phyloP scores from a whole-genome alignment of 306 rosid species.

The Gastrolobium villosum region DNA sequence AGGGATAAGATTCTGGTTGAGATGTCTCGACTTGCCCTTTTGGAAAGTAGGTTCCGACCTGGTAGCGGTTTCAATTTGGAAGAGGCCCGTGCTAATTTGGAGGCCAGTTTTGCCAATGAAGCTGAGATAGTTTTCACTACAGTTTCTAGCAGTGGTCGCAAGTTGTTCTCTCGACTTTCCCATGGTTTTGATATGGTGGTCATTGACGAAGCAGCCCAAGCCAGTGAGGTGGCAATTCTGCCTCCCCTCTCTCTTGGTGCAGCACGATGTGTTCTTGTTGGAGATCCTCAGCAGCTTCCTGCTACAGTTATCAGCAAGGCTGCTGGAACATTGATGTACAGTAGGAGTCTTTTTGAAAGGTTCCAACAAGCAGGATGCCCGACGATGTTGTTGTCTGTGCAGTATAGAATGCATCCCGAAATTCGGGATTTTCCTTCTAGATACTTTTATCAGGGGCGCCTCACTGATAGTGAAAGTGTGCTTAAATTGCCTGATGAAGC shows the following conservation, averaged over 20 bases:
- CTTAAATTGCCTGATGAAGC: constrained; percentile 79
- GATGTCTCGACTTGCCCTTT: constrained; percentile 89
- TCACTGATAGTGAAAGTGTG: constrained; percentile 90
- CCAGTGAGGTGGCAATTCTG: constrained; percentile 95
- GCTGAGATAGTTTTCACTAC: constrained; percentile 98
- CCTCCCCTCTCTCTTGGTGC: constrained; percentile 99
- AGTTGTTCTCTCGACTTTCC: constrained; percentile 94
- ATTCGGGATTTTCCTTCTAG: constrained; percentile 97
- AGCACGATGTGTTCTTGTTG: constrained; percentile 97
- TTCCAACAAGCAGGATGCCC: constrained; percentile 98
- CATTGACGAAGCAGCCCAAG: constrained; percentile 99
- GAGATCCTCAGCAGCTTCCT: constrained; percentile 99
- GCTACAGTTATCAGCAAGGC: constrained; percentile 99
- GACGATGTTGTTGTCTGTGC: constrained; percentile 94
- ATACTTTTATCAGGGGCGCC: constrained; percentile 96
- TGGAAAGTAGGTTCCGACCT: constrained; percentile 90
- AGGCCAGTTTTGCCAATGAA: constrained; percentile 99
- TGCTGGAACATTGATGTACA: constrained; percentile 95
- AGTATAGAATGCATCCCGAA: constrained; percentile 98
- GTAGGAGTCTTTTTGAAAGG: constrained; percentile 97
- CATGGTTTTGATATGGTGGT: constrained; percentile 99
- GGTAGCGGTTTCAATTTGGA: constrained; percentile 88
- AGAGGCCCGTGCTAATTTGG: constrained; percentile 96
- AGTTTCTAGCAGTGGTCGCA: constrained; percentile 98
- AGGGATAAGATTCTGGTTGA: constrained; percentile 94